A percentile compares a stretch with the other conserved stretches of the same genome.
Evolutionary conservation across 257 asterid species (phyloP).

Genomic region (Penstemon eatonii): DNA sequence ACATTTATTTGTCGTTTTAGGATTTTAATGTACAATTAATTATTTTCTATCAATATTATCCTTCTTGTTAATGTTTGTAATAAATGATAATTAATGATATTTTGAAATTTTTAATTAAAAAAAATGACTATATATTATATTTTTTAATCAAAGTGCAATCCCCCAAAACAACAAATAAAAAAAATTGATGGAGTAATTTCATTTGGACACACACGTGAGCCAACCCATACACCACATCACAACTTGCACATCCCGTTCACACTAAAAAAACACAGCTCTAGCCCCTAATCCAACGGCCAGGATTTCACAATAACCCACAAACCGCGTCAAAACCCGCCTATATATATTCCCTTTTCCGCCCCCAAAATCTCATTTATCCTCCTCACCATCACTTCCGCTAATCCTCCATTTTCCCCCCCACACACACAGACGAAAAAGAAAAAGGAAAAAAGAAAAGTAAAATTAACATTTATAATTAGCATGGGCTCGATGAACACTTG

Average conservation of each 20-base stretch:
- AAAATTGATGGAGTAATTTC: neutral
- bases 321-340: constrained; percentile 42
- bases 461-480: neutral
- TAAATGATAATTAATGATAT: no score
- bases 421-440: constrained; percentile 9
- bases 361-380: constrained; percentile 11
- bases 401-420: constrained; percentile 13
- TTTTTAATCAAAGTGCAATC: no score
- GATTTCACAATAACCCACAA: constrained; percentile 31
- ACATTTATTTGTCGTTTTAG: no score
- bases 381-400: constrained; percentile 21
- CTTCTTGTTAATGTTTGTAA: no score
- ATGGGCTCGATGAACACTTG: constrained; percentile 35
- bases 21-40: no score
- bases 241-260: neutral
- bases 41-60: no score
- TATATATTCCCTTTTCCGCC: constrained; percentile 16
- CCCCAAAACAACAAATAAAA: no score
- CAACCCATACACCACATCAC: constrained; percentile 34
- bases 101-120: no score
- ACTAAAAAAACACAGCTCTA: constrained; percentile 7
- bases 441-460: neutral
- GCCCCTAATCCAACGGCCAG: constrained; percentile 49
- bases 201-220: constrained; percentile 39
- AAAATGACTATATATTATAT: no score